Base-by-base conservation (phyloP, 2,329 filamentous ascomycete species). In the Exophiala lecanii-corni region DNA sequence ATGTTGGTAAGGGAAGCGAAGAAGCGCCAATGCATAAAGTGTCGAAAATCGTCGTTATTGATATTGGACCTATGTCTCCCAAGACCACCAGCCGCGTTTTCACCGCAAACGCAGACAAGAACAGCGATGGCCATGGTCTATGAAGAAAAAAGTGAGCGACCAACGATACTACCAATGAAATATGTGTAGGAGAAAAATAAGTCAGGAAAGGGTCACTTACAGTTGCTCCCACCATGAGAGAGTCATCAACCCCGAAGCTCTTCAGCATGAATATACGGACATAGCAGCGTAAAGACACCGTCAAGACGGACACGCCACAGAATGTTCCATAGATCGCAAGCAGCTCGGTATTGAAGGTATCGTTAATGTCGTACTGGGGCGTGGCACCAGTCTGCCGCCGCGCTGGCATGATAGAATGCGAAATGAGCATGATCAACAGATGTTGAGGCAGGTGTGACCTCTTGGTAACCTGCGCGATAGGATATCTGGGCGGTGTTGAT, bases 221-320 rank as follows among this genome's bases (percentile, higher is more conserved):
- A 59, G 64, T 61, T 3, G 71, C 65, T 3, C 58, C 44, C 1
- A 68, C 37, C 53, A 75, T 74, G 2, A 68, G 48, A 45, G 62
- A 70, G 53, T 76, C 74, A 60, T 78, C 75, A 17, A 62, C 51
- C 2, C 73, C 72, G 33, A 71, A 61, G 19, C 68, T 69, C 17
- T 66, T 70, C 33, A 77, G 62, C 57, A 76, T 66, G 9, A 57
- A 53, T 2, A 65, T 18, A 9, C 74, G 65, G 18, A 75, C 74
- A 44, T 71, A 73, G 23, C 68, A 55, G 20, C 72, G 65, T n/a
- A 68, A 55, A 3, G 63, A 5, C 1, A 73, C 66, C 1, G 63
- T 57, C 7, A 71, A 36, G 0, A 63, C 53, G 2, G 70, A 66
- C 9, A 66, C 31, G 1, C 57, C 54, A 10, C 67, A 65, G 36